Percentiles rank a stretch among this genome's conserved stretches.
Conservation (phyloP, 108 stramenopile species). For the Pseudonitzschia multiseries region DNA sequence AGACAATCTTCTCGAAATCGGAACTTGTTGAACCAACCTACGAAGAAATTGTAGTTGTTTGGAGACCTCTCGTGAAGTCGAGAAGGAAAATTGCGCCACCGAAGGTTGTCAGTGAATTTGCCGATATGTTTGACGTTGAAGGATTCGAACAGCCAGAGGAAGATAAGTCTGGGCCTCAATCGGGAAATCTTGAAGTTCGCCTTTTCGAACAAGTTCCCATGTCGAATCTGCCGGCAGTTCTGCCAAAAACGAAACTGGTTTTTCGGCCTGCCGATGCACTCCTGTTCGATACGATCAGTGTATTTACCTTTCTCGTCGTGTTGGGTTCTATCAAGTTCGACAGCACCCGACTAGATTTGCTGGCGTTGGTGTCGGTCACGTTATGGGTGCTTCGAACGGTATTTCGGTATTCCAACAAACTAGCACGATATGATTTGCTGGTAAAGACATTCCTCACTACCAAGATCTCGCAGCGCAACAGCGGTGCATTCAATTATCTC, state of each 20-base stretch:
- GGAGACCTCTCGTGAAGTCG: slow-evolving; percentile 45
- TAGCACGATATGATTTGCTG: slow-evolving; percentile 81
- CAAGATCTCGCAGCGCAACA: slow-evolving; percentile 71
- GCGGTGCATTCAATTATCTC: slow-evolving; percentile 72
- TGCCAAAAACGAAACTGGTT: slow-evolving; percentile 76
- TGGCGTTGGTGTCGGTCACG: slow-evolving; percentile 68
- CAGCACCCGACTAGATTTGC: slow-evolving; percentile 67
- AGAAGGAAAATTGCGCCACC: slow-evolving; percentile 40
- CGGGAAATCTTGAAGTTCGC: slow-evolving; percentile 53
- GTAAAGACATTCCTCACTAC: slow-evolving; percentile 84
- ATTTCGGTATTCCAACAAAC: slow-evolving; percentile 80
- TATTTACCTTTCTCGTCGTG: slow-evolving; percentile 57
- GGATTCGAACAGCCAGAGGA: slow-evolving; percentile 36
- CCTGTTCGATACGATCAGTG: slow-evolving; percentile 65
- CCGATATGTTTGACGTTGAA: slow-evolving; percentile 78
- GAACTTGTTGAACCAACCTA: slow-evolving; percentile 80
- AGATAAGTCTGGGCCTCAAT: neutral
- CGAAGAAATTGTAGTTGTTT: slow-evolving; percentile 75
- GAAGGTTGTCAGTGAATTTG: slow-evolving; percentile 57
- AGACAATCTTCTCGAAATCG: slow-evolving; percentile 49
- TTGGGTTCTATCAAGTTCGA: slow-evolving; percentile 66
- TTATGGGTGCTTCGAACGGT: slow-evolving; percentile 70
- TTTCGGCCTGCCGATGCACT: slow-evolving; percentile 85
- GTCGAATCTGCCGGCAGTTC: slow-evolving; percentile 75
- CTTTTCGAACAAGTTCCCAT: slow-evolving; percentile 75